Percentiles rank a stretch among this genome's conserved stretches.
These are phyloP conservation scores for Acacia acuminata DNA, from an alignment of 306 rosid species.

Conservation along the genomic window DNA sequence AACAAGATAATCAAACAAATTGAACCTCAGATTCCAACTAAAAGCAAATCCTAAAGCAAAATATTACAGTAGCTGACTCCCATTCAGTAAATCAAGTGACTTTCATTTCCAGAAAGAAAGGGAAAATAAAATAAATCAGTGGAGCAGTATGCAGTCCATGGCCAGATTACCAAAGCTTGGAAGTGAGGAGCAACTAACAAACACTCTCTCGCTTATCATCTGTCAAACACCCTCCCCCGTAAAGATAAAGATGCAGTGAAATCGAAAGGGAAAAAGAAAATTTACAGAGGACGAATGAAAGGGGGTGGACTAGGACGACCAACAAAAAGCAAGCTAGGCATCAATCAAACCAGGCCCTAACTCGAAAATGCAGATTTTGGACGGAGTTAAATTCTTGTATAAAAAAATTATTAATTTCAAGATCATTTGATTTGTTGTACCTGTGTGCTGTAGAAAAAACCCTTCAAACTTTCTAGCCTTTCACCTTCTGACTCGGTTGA, in stretches of 20 bases:
- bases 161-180: constrained; percentile 34
- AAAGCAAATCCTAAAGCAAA: constrained; percentile 23
- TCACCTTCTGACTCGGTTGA: not conserved
- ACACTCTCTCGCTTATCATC: not conserved
- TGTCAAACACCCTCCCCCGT: not conserved
- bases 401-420: not conserved
- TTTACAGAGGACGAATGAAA: not conserved
- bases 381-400: constrained; percentile 2
- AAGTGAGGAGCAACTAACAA: constrained; percentile 19
- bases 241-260: constrained; percentile 13
- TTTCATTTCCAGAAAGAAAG: constrained; percentile 1
- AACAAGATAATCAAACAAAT: constrained; percentile 21
- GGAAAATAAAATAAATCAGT: not conserved
- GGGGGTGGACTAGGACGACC: constrained; percentile 10
- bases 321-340: constrained; percentile 27
- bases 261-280: not conserved
- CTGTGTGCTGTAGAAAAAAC: not conserved
- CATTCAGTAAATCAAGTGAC: constrained; percentile 26
- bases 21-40: constrained; percentile 6
- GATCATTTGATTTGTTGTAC: not conserved
- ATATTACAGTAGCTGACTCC: constrained; percentile 27
- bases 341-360: constrained; percentile 30
- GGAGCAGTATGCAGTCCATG: constrained; percentile 44
- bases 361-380: constrained; percentile 28
- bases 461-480: not conserved